A percentile compares a stretch with the other conserved stretches of the same genome.
phyloP scores from a whole-genome alignment of 148 eudicot genomes.

The Camellia granthamiana region DNA sequence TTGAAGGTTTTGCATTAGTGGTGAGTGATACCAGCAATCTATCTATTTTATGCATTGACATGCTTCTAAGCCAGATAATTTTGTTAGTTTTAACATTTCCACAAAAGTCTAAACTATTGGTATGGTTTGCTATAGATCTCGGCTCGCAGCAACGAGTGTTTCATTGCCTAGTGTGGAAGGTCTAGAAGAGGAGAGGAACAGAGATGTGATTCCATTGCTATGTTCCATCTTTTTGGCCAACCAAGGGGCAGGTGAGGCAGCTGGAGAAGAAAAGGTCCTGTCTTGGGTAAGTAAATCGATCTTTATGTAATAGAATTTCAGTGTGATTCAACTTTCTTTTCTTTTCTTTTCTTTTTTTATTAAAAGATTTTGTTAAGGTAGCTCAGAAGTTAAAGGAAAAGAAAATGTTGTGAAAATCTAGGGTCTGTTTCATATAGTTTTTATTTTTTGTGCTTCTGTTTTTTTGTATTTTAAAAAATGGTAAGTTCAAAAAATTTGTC shows the following conservation, averaged over 20 bases:
- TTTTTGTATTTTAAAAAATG: no score
- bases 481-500: no score
- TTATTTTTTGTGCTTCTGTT: neutral
- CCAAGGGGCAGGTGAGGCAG: conserved; percentile 81
- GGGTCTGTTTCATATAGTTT: neutral
- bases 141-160: conserved; percentile 68
- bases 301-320: neutral
- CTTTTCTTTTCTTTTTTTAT: no score
- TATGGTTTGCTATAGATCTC: conserved; percentile 53
- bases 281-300: conserved; percentile 50
- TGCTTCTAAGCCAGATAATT: neutral
- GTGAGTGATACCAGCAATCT: neutral
- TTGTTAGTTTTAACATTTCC: neutral
- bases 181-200: conserved; percentile 34
- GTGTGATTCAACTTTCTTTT: neutral
- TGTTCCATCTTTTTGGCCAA: conserved; percentile 92
- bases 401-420: neutral
- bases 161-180: conserved; percentile 42
- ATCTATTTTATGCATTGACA: neutral
- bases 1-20: neutral
- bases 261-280: conserved; percentile 63
- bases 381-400: neutral
- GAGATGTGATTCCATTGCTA: conserved; percentile 62
- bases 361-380: neutral
- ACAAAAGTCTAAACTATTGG: neutral